Percentiles rank a stretch among this genome's conserved stretches.
Evolutionary conservation across 495 filamentous ascomycete genomes (phyloP).

Genomic region (Podospora didyma): DNA sequence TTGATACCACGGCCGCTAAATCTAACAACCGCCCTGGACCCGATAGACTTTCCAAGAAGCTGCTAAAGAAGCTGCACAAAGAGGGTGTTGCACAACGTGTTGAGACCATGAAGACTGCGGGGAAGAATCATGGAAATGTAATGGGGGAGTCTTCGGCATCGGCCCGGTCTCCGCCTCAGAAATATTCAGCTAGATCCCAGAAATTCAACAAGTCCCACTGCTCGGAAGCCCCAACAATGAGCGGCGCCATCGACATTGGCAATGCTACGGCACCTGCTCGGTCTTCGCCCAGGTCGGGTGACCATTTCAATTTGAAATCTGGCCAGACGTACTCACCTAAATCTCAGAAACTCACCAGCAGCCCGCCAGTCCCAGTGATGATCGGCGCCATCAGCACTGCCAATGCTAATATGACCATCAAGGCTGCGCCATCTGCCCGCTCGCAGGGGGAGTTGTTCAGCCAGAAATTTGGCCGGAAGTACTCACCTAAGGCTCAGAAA

Average conservation of each 20-base stretch:
- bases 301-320: too few species aligned
- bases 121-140: too few species aligned
- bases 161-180: neutral
- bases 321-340: too few species aligned
- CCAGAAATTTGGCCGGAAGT: too few species aligned
- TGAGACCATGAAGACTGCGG: neutral
- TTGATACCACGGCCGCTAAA: neutral
- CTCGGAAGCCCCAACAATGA: neutral
- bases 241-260: neutral
- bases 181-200: neutral
- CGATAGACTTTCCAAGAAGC: constrained; percentile 7
- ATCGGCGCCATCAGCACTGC: constrained; percentile 14
- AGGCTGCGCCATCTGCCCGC: neutral
- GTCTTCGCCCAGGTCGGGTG: too few species aligned
- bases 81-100: constrained; percentile 8
- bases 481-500: neutral
- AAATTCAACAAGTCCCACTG: constrained; percentile 8
- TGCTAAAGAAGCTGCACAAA: constrained; percentile 13
- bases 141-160: too few species aligned
- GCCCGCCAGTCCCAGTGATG: too few species aligned
- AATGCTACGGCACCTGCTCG: too few species aligned
- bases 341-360: too few species aligned
- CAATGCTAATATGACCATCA: neutral
- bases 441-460: too few species aligned
- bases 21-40: neutral